A percentile compares a stretch with the other conserved stretches of the same genome.
Evolutionary conservation across 2,329 filamentous ascomycete species (phyloP).

Genomic region (Hymenoscyphus fraxineus): DNA sequence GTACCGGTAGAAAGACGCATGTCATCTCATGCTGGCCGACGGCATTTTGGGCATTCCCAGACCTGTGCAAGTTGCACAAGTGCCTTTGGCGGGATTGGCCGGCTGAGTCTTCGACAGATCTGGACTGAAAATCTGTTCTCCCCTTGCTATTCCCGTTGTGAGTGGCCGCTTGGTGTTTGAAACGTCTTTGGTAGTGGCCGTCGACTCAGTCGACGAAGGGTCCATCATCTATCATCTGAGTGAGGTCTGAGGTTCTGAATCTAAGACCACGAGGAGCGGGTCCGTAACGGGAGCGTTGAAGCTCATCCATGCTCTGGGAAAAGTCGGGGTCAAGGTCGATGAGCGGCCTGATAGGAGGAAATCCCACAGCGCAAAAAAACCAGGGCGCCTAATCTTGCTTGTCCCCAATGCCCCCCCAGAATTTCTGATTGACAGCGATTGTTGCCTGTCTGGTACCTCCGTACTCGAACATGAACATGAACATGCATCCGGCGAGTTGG

Average conservation of each 20-base stretch:
- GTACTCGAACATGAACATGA: neutral
- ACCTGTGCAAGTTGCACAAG: neutral
- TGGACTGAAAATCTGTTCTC: neutral
- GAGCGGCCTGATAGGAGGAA: slow-evolving; percentile 22
- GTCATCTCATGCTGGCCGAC: slow-evolving; percentile 1
- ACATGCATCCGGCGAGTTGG: slow-evolving; percentile 1
- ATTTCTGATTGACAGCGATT: too few relatives aligned
- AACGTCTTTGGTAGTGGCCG: neutral
- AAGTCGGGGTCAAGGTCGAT: slow-evolving; percentile 1
- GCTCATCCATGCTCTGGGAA: slow-evolving; percentile 2
- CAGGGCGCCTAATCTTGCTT: slow-evolving; percentile 27
- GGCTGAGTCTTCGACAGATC: neutral
- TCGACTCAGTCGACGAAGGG: neutral
- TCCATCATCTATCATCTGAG: neutral
- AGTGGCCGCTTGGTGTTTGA: neutral
- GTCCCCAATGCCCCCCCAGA: neutral
- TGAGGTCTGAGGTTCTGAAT: too few relatives aligned
- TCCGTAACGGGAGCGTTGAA: slow-evolving; percentile 1
- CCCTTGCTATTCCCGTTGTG: neutral
- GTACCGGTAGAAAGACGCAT: neutral
- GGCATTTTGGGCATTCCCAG: neutral
- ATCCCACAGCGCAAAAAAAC: slow-evolving; percentile 11
- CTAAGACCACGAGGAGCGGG: neutral
- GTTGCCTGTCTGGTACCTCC: neutral
- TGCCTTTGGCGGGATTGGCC: neutral